phyloP scores from a whole-genome alignment of 148 eudicot species.

The Polygonum maritimum region DNA sequence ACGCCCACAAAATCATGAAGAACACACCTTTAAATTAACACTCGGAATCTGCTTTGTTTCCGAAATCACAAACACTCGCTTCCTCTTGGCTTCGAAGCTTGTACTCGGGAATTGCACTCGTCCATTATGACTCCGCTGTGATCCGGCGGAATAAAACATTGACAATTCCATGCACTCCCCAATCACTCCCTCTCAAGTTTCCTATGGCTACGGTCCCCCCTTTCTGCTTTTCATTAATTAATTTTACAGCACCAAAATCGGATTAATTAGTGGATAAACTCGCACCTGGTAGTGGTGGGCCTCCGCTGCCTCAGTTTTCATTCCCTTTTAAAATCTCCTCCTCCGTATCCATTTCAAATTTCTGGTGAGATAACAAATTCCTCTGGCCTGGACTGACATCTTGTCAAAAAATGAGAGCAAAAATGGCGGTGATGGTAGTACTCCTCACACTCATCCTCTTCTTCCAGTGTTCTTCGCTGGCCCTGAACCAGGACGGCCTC shows the following conservation, averaged over 20 bases:
- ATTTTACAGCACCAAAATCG: not conserved
- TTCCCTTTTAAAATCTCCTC: not conserved
- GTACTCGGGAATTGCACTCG: not conserved
- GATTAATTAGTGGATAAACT: not conserved
- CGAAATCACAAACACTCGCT: not conserved
- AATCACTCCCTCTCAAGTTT: not conserved
- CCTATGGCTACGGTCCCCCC: not conserved
- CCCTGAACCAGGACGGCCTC: constrained; percentile 46
- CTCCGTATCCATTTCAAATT: not conserved
- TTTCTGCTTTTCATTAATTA: not conserved
- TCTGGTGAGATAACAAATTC: not conserved
- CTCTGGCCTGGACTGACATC: not conserved
- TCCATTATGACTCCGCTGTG: not conserved
- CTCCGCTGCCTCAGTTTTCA: not conserved
- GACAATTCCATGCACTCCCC: not conserved
- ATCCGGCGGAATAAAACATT: not conserved
- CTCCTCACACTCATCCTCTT: constrained; percentile 10
- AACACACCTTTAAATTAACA: not conserved
- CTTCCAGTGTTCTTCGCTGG: constrained; percentile 8
- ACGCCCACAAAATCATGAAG: not conserved
- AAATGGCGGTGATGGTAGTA: not conserved
- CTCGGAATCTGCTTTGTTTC: not conserved
- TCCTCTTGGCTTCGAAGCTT: not conserved
- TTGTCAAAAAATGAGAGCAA: not conserved
- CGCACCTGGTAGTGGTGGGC: not conserved